Conservation (phyloP, 2,329 filamentous ascomycete species). For the Paecilomyces sp. region DNA sequence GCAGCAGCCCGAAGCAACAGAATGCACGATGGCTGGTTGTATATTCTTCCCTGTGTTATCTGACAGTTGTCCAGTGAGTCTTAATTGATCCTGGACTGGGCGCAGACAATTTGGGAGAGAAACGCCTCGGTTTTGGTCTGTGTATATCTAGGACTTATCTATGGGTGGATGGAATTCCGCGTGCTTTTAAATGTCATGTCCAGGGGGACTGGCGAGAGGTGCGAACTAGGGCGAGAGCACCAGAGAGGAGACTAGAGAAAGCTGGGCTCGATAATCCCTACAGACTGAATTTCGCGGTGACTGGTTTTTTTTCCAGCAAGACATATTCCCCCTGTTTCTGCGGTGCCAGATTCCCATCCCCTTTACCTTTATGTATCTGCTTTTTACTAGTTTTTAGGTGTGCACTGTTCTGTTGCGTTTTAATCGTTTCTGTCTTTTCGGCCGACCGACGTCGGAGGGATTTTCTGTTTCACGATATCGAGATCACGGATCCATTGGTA, state of each 20-base stretch:
- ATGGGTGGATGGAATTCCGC: neutral
- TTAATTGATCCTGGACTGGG: neutral
- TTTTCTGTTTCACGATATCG: neutral
- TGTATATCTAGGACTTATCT: neutral
- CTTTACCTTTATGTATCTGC: neutral
- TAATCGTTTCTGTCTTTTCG: neutral
- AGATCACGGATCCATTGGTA: neutral
- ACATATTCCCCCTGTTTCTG: neutral
- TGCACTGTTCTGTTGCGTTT: neutral
- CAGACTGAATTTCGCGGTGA: neutral
- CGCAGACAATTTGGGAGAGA: neutral
- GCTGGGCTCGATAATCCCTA: conserved; percentile 2
- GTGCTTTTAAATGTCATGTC: neutral
- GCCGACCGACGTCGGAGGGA: neutral
- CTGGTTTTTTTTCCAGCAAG: neutral
- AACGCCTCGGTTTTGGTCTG: neutral
- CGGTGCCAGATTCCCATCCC: neutral
- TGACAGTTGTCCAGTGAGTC: neutral
- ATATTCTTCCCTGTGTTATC: neutral
- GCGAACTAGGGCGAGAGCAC: neutral
- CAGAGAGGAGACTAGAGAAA: conserved; percentile 15
- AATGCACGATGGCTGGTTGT: neutral
- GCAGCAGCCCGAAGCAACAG: neutral
- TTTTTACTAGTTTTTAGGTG: neutral
- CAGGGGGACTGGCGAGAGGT: conserved; percentile 21